Evolutionary conservation across 2,329 filamentous ascomycete genomes (phyloP).

Genomic region (Fusarium floridanum): DNA sequence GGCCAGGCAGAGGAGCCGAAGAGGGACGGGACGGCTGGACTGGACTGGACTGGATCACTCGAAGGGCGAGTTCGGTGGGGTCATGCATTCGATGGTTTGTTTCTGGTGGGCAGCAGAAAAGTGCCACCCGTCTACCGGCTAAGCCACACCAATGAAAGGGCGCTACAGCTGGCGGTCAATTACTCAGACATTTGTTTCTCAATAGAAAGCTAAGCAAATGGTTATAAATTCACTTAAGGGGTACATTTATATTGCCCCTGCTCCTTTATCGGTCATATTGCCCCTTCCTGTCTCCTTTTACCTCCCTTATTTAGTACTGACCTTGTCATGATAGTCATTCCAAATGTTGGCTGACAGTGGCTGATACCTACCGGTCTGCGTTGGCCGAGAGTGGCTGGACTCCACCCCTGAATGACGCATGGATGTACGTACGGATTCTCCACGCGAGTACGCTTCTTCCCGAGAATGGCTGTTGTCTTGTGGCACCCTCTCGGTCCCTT

Average conservation of each 20-base stretch:
- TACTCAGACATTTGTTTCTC: neutral
- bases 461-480: neutral
- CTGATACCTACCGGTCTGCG: neutral
- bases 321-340: neutral
- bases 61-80: neutral
- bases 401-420: constrained; percentile 2
- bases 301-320: neutral
- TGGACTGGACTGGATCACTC: neutral
- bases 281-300: neutral
- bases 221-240: neutral
- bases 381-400: neutral
- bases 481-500: neutral
- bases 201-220: neutral
- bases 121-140: neutral
- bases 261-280: neutral
- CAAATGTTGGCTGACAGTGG: neutral
- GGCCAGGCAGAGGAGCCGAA: neutral
- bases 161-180: neutral
- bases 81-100: neutral
- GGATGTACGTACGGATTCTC: neutral
- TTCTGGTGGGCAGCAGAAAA: neutral
- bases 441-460: neutral
- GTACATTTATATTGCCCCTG: neutral
- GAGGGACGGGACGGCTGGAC: neutral
- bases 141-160: neutral